Conservation (phyloP, 2,329 filamentous ascomycete genomes). For the Elsinoe perseae region DNA sequence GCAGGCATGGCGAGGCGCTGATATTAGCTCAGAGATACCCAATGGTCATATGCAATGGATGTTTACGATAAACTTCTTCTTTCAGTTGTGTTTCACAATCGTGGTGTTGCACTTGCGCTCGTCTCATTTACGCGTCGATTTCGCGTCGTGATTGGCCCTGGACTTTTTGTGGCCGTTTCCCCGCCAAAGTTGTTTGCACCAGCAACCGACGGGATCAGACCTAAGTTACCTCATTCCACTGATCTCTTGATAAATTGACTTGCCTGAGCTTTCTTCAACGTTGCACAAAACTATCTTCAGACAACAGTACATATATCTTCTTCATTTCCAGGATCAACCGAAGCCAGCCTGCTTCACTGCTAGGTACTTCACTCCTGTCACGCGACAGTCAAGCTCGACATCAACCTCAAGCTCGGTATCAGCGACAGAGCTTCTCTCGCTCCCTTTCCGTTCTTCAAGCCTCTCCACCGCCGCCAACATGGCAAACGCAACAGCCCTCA, state of each 20-base stretch:
- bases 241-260: conserved; percentile 1
- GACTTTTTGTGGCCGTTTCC: conserved; percentile 9
- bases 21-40: conserved; percentile 3
- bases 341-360: conserved; percentile 7
- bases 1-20: conserved; percentile 5
- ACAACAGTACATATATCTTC: not conserved
- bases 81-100: not conserved
- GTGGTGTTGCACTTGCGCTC: not conserved
- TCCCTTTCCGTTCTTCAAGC: not conserved
- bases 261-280: not conserved
- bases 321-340: not conserved
- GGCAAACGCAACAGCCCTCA: conserved; percentile 27
- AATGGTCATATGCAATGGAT: conserved; percentile 6
- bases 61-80: not conserved
- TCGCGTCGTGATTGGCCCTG: conserved; percentile 9
- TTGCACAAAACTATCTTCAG: not conserved
- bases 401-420: not conserved
- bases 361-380: not conserved
- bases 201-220: not conserved
- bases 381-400: conserved; percentile 1
- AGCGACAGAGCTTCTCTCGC: not conserved
- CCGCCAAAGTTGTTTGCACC: conserved; percentile 6
- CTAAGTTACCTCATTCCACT: conserved; percentile 12
- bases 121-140: conserved; percentile 9
- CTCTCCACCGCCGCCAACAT: conserved; percentile 19